phyloP scores from a whole-genome alignment of 164 flowering plant genomes.

The Kingdonia uniflora region DNA sequence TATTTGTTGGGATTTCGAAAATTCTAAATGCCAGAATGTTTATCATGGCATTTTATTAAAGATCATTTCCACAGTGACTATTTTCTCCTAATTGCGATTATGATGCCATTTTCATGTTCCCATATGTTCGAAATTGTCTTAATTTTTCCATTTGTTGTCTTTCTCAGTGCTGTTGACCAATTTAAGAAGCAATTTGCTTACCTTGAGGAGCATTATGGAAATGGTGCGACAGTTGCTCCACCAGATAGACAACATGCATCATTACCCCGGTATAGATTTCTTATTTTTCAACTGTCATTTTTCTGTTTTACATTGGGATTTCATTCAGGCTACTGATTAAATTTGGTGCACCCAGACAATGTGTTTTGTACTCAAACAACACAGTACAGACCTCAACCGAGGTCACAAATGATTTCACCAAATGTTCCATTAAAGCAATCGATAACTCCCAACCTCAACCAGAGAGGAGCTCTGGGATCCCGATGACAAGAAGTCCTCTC shows the following conservation, averaged over 20 bases:
- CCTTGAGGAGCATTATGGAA: constrained; percentile 93
- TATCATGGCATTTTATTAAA: too few species aligned
- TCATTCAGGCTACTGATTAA: constrained; percentile 3
- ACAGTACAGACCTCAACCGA: constrained; percentile 36
- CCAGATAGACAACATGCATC: constrained; percentile 96
- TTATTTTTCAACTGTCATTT: neutral
- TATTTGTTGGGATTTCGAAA: too few species aligned
- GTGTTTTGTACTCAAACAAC: constrained; percentile 67
- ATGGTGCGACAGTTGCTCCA: constrained; percentile 69
- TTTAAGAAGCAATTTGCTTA: constrained; percentile 96
- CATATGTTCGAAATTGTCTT: neutral
- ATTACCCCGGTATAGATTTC: constrained; percentile 61
- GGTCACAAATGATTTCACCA: constrained; percentile 52
- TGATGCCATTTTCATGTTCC: too few species aligned
- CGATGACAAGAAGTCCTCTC: constrained; percentile 63
- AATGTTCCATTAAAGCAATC: constrained; percentile 56
- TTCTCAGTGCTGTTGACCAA: constrained; percentile 92
- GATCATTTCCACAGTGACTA: too few species aligned
- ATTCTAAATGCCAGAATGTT: too few species aligned
- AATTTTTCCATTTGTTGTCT: neutral
- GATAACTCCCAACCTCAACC: constrained; percentile 45
- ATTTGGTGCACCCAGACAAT: constrained; percentile 38
- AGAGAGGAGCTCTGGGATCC: constrained; percentile 40
- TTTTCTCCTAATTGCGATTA: too few species aligned
- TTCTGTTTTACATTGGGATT: neutral